Evolutionary conservation across 2,329 filamentous ascomycete genomes (phyloP), one percentile per base, ranked within the genome.

Genomic region (Allantophomopsis lycopodina): DNA sequence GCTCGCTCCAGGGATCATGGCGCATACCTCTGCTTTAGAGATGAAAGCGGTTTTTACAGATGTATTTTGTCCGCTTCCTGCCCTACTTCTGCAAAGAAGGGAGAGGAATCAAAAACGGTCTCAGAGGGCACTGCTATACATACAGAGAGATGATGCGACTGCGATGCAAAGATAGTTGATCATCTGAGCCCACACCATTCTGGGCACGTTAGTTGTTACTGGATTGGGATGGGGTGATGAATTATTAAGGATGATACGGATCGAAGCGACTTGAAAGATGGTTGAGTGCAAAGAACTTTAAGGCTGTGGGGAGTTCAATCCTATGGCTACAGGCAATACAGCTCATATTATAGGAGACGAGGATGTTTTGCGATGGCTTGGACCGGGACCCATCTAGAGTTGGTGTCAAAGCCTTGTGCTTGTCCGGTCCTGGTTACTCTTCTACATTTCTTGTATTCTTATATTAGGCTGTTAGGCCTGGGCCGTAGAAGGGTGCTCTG

Each of bases 41-140:
- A 64, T 64, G 54, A 36, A 73, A 66, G 75, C 84, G 85, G 76
- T 76, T 94, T 95, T 95, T 94, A 71, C 69, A 71, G 85, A 93
- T 79, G 85, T 88, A 63, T 76, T 94, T 95, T 94, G 84, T 82
- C 73, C 84, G 84, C 71, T 78, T 68, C 65, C 32, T 61, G 77
- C 81, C 80, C 76, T 79, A 74, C 56, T 55, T 51, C 40, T 51
- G 50, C 23, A 28, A 28, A 28, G 23, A 28, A 40, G 56, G 76
- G 76, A 77, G 81, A 79, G 83, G 80, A 88, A 82, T 67, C 81
- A 94, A 94, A 95, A 87, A 91, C 84, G 66, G 80, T 94, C 85
- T 79, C 69, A 60, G 82, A 83, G 78, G 83, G 79, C 75, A 79
- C 73, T 84, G 85, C 81, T 71, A 66, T 57, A 73, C 83, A 79